Base-by-base conservation (phyloP, 106 monocot species). In the Dendrobium catenatum region DNA sequence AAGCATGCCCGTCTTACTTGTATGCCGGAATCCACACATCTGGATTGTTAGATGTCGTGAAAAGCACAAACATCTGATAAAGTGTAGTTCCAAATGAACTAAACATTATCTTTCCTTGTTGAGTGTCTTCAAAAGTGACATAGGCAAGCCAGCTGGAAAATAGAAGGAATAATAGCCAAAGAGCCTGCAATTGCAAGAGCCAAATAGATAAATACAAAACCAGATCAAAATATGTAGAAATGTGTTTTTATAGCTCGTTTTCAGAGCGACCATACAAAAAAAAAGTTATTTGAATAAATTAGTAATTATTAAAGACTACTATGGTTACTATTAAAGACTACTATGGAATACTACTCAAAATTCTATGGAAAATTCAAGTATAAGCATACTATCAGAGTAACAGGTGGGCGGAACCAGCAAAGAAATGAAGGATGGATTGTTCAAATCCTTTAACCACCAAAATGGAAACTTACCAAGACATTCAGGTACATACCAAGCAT, bases 1-100 rank as follows among this genome's bases (percentile, higher is more conserved):
- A 10, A 11, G 31, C 26, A 56, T 29, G 44, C 20, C 20, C 31
- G 13, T 9, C 91, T 97, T 88, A 98, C 98, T 95, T 98, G 88
- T 98, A 98, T 48, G 98, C 95, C 86, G 98, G 95, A 87, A 98
- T 89, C 98, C 98, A 98, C 26, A 94, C 95, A 88, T 98, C 98
- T 85, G 98, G 98, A 84, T 98, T 98, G 77, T 98, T 98, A 48
- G 98, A 95, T 61, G 98, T 98, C 27, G 98, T 98, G 87, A 98
- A 98, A 80, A 98, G 98, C 20, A 98, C 83, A 88, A 98, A 93
- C 98, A 98, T 98, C 61, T 98, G 86, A 86, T 98, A 98, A 54
- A 98, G 87, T 29, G 98, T 98, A 22, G 90, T 68, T 68, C 93
- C 89, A 85, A 81, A 98, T 0, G 98, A 98, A 31, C 66, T 73